A percentile compares a stretch with the other conserved stretches of the same genome.
Conservation (phyloP, 2,329 filamentous ascomycete species). For the Sarocladiaceae sp. region DNA sequence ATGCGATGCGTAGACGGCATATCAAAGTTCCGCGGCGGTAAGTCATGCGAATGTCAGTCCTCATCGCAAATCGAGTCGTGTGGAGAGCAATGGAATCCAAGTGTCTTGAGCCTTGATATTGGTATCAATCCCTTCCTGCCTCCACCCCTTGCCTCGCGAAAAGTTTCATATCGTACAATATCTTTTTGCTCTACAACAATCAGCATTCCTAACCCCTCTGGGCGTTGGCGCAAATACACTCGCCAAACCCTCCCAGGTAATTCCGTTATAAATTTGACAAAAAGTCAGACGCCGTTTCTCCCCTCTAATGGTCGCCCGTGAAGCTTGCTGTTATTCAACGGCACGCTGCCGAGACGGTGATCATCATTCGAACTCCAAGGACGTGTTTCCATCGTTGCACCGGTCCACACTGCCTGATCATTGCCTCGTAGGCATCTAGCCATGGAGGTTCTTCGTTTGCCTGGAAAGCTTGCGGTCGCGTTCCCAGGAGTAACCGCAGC, state of each 20-base stretch:
- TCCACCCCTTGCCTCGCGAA: not conserved
- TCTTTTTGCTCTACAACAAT: constrained; percentile 2
- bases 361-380: not conserved
- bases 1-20: too few relatives aligned
- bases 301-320: not conserved
- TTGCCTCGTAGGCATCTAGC: constrained; percentile 19
- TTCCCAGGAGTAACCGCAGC: constrained; percentile 87
- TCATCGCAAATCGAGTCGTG: too few relatives aligned
- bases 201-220: not conserved
- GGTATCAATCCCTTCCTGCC: not conserved
- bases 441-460: constrained; percentile 36
- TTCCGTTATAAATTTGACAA: not conserved
- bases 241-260: not conserved
- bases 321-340: not conserved
- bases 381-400: not conserved
- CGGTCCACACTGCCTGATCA: not conserved
- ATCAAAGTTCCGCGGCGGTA: too few relatives aligned
- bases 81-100: not conserved
- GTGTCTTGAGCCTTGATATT: constrained; percentile 1
- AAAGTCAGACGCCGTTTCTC: not conserved
- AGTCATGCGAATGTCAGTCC: too few relatives aligned
- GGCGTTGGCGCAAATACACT: not conserved
- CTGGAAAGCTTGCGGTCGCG: constrained; percentile 75
- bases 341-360: not conserved
- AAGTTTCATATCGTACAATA: not conserved